Evolutionary conservation across 225 moss, liverwort and hornwort species (phyloP).

Genomic region (Thuidium tamariscinum): DNA sequence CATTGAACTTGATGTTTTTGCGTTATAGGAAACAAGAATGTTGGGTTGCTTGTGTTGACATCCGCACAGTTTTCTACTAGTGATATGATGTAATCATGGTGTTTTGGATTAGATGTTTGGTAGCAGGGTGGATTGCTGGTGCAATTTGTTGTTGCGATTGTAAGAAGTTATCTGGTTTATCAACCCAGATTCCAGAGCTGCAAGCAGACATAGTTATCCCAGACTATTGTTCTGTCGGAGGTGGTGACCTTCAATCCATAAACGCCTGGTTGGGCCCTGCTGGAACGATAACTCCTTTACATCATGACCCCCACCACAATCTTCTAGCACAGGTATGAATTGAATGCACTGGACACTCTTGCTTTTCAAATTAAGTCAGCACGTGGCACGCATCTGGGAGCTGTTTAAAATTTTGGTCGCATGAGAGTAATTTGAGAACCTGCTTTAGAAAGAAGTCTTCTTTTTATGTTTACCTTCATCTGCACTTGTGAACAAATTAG

Average conservation of each 20-base stretch:
- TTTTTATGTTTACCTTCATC: background rate
- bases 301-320: slow-evolving; percentile 85
- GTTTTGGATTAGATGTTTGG: background rate
- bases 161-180: slow-evolving; percentile 22
- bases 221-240: slow-evolving; percentile 81
- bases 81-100: background rate
- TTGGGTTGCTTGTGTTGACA: no score
- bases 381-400: background rate
- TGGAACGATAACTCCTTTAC: slow-evolving; percentile 79
- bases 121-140: slow-evolving; percentile 8
- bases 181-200: slow-evolving; percentile 79
- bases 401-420: background rate
- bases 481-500: background rate
- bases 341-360: background rate
- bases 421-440: background rate
- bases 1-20: no score
- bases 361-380: background rate
- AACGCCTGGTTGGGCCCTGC: slow-evolving; percentile 94
- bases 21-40: no score
- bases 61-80: no score
- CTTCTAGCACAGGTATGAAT: slow-evolving; percentile 68
- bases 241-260: slow-evolving; percentile 72
- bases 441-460: background rate
- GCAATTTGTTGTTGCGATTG: background rate
- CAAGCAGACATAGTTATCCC: slow-evolving; percentile 73